Evolutionary conservation across 2,329 filamentous ascomycete genomes (phyloP), one percentile per base, ranked within the genome.

Genomic region (Cytospora paraplurivora): DNA sequence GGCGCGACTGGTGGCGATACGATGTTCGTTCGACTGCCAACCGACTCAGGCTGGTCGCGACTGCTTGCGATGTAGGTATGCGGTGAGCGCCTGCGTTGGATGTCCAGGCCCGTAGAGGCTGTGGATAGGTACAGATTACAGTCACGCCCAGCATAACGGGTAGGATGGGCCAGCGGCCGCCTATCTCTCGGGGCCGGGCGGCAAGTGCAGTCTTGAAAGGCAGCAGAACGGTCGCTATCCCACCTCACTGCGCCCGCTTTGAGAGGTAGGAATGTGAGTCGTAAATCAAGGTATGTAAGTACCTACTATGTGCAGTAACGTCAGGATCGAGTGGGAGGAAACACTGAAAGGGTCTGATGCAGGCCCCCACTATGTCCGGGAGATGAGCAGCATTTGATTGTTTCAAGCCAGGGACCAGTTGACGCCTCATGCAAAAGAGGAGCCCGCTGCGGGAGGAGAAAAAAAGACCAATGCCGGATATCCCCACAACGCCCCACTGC

Each of bases 371-470:
- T 47, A 12, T 21, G 44, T n/a, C 8, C 10, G n/a, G 44, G n/a
- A 12, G 59, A 59, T 49, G 50, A 59, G 61, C 63, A 65, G 62
- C 37, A 57, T 62, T 62, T 62, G 50, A 59, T 61, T 60, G 56
- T 63, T 66, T 63, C 61, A 63, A 56, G 60, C 50, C 37, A 27
- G 47, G 54, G 35, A 27, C 27, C 27, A 27, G 32, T 49, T 27
- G 27, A 27, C 27, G 27, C 49, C 34, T 50, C n/a, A 56, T 34
- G 21, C n/a, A 62, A 62, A 65, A 55, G 54, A 53, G 62, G 56
- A 56, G 56, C 62, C 57, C n/a, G 27, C 27, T 27, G 49, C 56
- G 58, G 58, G 53, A 62, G 58, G 58, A 56, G 37, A 54, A 33
- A 50, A 38, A 52, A 54, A 17, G 47, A 32, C n/a, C 60, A 56